These are phyloP conservation scores for Mortierella hygrophila DNA, from an alignment of 192 early-diverging fungal genomes.

Conservation along the genomic window DNA sequence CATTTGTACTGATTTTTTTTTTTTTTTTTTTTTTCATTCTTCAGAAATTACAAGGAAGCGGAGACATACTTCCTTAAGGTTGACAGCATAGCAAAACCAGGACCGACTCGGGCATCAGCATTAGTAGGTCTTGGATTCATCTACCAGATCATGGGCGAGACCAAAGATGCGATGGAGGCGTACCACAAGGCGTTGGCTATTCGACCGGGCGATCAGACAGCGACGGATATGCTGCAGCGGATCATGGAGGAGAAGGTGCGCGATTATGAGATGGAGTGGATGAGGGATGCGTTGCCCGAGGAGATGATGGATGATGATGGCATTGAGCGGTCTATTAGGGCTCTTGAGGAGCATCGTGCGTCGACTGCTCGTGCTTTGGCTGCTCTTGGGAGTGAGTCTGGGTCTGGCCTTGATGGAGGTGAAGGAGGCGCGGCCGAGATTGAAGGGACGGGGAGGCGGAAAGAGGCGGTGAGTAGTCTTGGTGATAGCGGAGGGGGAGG, in stretches of 20 bases:
- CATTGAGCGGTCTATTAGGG: slow-evolving; percentile 10
- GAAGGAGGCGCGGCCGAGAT: neutral
- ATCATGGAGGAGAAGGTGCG: slow-evolving; percentile 56
- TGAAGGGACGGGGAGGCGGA: neutral
- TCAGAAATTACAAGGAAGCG: slow-evolving; percentile 36
- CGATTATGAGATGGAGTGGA: slow-evolving; percentile 34
- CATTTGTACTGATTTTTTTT: neutral
- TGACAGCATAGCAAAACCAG: slow-evolving; percentile 17
- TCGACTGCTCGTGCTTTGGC: neutral
- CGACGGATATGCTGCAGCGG: slow-evolving; percentile 54
- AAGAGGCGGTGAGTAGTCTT: neutral
- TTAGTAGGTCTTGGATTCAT: slow-evolving; percentile 68
- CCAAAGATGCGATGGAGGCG: slow-evolving; percentile 63
- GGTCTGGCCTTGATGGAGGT: neutral
- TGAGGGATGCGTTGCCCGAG: slow-evolving; percentile 25
- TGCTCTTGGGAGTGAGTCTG: neutral
- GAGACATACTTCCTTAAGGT: slow-evolving; percentile 38
- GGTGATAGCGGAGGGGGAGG: neutral
- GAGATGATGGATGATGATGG: slow-evolving; percentile 22
- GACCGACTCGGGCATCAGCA: slow-evolving; percentile 56
- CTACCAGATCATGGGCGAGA: slow-evolving; percentile 64
- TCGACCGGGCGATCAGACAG: slow-evolving; percentile 50
- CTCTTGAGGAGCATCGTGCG: neutral
- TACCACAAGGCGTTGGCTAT: slow-evolving; percentile 67
- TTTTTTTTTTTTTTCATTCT: neutral